Percentiles rank a stretch among this genome's conserved stretches.
phyloP scores from a whole-genome alignment of 2,329 filamentous ascomycete species.

The Karstenula rhodostoma region DNA sequence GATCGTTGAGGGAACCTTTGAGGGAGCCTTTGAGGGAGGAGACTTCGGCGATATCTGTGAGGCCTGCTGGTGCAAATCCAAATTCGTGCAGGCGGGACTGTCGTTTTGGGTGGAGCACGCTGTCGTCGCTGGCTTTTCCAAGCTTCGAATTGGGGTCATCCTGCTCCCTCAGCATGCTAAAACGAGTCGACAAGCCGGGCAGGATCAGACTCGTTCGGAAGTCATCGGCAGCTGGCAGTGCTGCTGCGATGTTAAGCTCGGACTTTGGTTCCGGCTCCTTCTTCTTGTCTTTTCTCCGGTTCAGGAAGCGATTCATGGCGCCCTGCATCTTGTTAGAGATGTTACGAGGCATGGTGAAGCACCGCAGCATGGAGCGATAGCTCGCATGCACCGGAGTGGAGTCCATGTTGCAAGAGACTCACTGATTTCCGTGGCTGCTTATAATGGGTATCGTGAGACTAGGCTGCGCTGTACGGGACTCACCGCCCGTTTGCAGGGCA shows the following conservation, averaged over 20 bases:
- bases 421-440: slow-evolving; percentile 21
- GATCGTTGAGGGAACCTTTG: slow-evolving; percentile 35
- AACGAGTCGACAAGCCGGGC: slow-evolving; percentile 92
- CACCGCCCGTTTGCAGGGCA: slow-evolving; percentile 20
- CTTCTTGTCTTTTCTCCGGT: slow-evolving; percentile 65
- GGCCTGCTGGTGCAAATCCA: slow-evolving; percentile 65
- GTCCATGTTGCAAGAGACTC: slow-evolving; percentile 25
- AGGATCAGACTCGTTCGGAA: slow-evolving; percentile 96
- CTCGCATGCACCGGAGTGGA: slow-evolving; percentile 11
- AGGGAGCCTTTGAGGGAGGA: slow-evolving; percentile 69
- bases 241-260: slow-evolving; percentile 75
- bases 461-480: slow-evolving; percentile 20
- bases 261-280: slow-evolving; percentile 64
- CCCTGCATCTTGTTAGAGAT: slow-evolving; percentile 33
- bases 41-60: slow-evolving; percentile 90
- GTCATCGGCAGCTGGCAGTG: slow-evolving; percentile 82
- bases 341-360: slow-evolving; percentile 12
- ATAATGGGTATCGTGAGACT: slow-evolving; percentile 11
- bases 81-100: slow-evolving; percentile 81
- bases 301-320: slow-evolving; percentile 79
- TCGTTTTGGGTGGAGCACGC: slow-evolving; percentile 83
- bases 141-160: slow-evolving; percentile 89
- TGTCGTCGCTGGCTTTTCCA: slow-evolving; percentile 95
- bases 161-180: slow-evolving; percentile 96
- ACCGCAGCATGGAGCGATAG: slow-evolving; percentile 19